These are phyloP conservation scores for Blastobotrys americana DNA, from an alignment of 805 yeast genomes.

Conservation along the genomic window DNA sequence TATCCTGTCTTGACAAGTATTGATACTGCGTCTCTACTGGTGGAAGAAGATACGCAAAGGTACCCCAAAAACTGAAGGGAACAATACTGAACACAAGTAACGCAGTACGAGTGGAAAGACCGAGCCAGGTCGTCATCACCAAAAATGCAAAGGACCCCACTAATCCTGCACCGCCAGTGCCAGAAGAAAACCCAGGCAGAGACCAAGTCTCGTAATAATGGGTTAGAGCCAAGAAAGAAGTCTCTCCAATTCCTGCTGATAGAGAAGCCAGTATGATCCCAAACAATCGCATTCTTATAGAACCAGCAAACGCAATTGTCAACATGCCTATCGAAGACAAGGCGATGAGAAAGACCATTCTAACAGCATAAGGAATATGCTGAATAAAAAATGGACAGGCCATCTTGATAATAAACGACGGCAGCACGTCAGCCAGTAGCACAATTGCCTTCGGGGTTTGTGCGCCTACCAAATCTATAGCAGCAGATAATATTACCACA, in stretches of 20 bases:
- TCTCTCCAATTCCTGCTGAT: constrained; percentile 86
- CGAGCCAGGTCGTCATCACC: constrained; percentile 62
- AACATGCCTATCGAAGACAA: constrained; percentile 72
- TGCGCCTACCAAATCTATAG: constrained; percentile 84
- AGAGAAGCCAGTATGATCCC: constrained; percentile 77
- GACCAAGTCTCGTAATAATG: constrained; percentile 61
- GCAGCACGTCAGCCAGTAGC: constrained; percentile 77
- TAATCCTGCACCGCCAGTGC: constrained; percentile 95
- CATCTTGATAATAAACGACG: constrained; percentile 66
- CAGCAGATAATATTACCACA: constrained; percentile 87
- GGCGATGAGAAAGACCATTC: constrained; percentile 49
- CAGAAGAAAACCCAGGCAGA: constrained; percentile 82
- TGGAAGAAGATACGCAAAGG: constrained; percentile 29
- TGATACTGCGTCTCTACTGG: not conserved
- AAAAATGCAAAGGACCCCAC: constrained; percentile 66
- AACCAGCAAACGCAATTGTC: constrained; percentile 42
- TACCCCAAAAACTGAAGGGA: constrained; percentile 28
- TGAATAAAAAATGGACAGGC: constrained; percentile 77
- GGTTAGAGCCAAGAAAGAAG: constrained; percentile 79
- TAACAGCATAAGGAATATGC: constrained; percentile 45
- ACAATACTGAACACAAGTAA: constrained; percentile 48
- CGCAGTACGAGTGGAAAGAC: constrained; percentile 46
- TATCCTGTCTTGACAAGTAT: not conserved
- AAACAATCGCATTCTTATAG: constrained; percentile 39
- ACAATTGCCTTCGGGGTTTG: constrained; percentile 78